Base-by-base conservation (phyloP, 805 yeast genomes). In the Ogataea thermomethanolica region DNA sequence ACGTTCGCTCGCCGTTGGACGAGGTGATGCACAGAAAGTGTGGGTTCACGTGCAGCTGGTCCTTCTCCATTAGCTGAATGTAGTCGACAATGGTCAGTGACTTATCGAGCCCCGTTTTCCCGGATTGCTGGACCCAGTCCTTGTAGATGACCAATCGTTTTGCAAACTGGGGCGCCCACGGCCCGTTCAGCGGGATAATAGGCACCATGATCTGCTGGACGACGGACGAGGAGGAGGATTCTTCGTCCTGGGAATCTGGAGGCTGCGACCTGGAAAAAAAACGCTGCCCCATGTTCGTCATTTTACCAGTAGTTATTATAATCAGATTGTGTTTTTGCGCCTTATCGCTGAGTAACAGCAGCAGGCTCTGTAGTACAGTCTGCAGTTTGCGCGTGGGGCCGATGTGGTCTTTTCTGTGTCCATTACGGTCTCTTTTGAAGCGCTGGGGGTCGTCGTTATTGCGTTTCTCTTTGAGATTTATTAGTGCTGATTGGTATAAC, bases 161-260 rank as follows among this genome's bases (percentile, higher is more conserved):
- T 1, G 58, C 53, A 37, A 46, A 61, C 31, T 52, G 54, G 25
- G 44, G 43, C 3, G 62, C 54, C 45, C 59, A 39, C 1, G 56
- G 50, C 1, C 58, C 55, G 28, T 51, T 59, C 29, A 61, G 32
- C 4, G 65, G 55, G 8, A 61, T 37, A 4, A 46, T 46, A 1
- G 66, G 66, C 1, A 61, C 63, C n/a, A 61, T 41, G 7, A 60
- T 57, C 25, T 49, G 53, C 41, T 61, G 64, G n/a, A 47, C 44
- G 8, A 59, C 49, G n/a, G n/a, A n/a, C 21, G 39, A 52, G n/a
- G 40, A 27, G 11, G 35, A 32, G 15, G 43, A 46, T 11, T 36
- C 43, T 12, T 17, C 39, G 8, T 38, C 48, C n/a, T 38, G 44
- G 7, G 27, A 12, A 11, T 25, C 20, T n/a, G 37, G 14, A 3